Conservation (phyloP, 495 filamentous ascomycete genomes). For the Aspergillus egyptiacus region DNA sequence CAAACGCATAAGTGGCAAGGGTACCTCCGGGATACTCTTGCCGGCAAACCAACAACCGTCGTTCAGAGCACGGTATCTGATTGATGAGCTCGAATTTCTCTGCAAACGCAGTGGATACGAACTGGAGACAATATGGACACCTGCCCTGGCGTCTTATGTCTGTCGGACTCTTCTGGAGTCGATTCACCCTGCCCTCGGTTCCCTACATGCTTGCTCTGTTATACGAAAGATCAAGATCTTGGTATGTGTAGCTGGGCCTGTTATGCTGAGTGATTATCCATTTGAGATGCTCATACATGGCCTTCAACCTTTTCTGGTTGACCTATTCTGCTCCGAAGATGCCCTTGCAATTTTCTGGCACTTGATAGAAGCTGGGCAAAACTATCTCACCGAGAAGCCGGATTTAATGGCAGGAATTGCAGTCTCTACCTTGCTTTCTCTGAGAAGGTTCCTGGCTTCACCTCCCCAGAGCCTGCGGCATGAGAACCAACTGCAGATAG, state of each 20-base stretch:
- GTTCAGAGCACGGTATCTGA: slow-evolving; percentile 70
- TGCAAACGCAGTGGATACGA: slow-evolving; percentile 65
- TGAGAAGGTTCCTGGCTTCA: slow-evolving; percentile 64
- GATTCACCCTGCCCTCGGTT: slow-evolving; percentile 80
- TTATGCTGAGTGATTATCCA: slow-evolving; percentile 69
- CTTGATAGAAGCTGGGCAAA: slow-evolving; percentile 61
- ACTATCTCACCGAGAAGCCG: slow-evolving; percentile 57
- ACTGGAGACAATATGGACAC: slow-evolving; percentile 64
- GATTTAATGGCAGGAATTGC: slow-evolving; percentile 74
- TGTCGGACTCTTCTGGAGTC: slow-evolving; percentile 72
- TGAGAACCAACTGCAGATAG: slow-evolving; percentile 65
- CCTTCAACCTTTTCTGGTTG: slow-evolving; percentile 69
- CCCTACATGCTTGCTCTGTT: slow-evolving; percentile 77
- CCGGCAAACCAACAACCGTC: slow-evolving; percentile 77
- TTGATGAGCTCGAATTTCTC: slow-evolving; percentile 67
- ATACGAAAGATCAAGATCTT: slow-evolving; percentile 81
- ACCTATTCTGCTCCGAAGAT: slow-evolving; percentile 87
- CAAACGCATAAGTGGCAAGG: slow-evolving; percentile 57
- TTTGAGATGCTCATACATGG: slow-evolving; percentile 88
- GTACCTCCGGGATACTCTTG: slow-evolving; percentile 52
- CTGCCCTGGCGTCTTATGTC: slow-evolving; percentile 65
- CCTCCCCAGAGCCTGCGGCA: slow-evolving; percentile 66
- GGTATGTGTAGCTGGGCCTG: slow-evolving; percentile 66
- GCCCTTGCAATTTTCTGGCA: slow-evolving; percentile 83
- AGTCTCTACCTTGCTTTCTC: slow-evolving; percentile 65